Base-by-base conservation (phyloP, 176 grass and related monocot genomes). In the Poa pratensis region DNA sequence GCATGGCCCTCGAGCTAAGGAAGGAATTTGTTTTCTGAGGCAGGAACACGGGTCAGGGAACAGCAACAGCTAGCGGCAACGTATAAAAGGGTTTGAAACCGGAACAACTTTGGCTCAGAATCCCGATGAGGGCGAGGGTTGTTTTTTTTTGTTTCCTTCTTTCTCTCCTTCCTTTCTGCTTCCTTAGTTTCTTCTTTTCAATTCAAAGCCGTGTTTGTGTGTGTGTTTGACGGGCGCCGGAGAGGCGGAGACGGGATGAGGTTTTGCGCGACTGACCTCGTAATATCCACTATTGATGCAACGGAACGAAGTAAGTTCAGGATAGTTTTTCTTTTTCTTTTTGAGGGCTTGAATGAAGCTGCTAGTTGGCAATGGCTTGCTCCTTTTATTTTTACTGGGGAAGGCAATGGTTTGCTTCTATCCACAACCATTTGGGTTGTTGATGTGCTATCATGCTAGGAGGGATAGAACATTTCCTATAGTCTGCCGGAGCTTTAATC, bases 11-110 rank as follows among this genome's bases (percentile, higher is more conserved):
- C 69, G 18, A 39, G 63, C 28, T 76, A 94, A 94, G 90, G 71
- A 94, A 94, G 35, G 87, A 90, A 94, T 83, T 67, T 82, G 49
- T 28, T 81, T 71, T 71, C 20, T 43, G 84, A 84, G 16, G 48
- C 16, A 4, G 17, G 50, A 39, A 1, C 13, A 57, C 20, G n/a
- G 40, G 62, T 49, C 43, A 26, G 20, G 55, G 10, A 35, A 14
- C 7, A 34, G 55, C 9, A 34, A 18, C 10, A 34, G 37, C 23
- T 50, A 23, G 58, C 43, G 43, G 62, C 28, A 81, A 71, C 48
- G 80, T 71, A 55, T 57, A 19, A 90, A 88, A 88, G 73, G 75
- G 81, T 80, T 82, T 58, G 81, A 76, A 79, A 80, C 46, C 60
- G 78, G 87, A 28, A 81, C 78, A 67, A 87, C 83, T 91, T 85